Evolutionary conservation across 129 eudicot genomes (phyloP), one percentile per base, ranked within the genome.

Genomic region (Tagetes erecta): DNA sequence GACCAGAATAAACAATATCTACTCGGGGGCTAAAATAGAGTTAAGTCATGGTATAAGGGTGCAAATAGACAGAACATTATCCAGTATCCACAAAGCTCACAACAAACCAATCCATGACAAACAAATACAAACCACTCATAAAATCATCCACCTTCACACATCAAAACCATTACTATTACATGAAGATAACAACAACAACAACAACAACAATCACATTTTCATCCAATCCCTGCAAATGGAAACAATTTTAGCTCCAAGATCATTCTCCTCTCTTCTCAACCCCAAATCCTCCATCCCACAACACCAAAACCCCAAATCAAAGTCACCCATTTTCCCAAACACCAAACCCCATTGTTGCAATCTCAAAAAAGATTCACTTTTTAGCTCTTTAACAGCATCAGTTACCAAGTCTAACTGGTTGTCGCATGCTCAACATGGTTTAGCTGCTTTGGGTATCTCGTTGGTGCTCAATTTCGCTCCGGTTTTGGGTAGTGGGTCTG

Each of bases 361-460:
- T 71, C 83, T 94, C 60, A 91, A 81, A 64, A 90, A 80, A 33
- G 74, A 76, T 62, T 40, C 84, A 33, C 7, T 62, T 34, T 68
- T 63, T 35, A 78, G 73, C 45, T 84, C 88, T 56, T 80, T 73
- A 65, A 36, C 84, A 33, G 59, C 85, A 80, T 64, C 66, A 68
- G 86, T 87, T 84, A 79, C 74, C 1, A 80, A 51, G 53, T 36
- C 63, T 2, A 65, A 20, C 70, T 91, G 93, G 94, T 1, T 88
- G 72, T 78, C 94, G 46, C 85, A 85, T 72, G 73, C 86, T 50
- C 92, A 88, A 1, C 96, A 90, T 57, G 99, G 99, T 8, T 58
- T 91, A 37, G 96, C 97, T 51, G 97, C 99, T 55, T 75, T 95
- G 53, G 96, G 97, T 47, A 83, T 95, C 63, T 95, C 99, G 46